phyloP scores from a whole-genome alignment of 352 stramenopile genomes.

The Globisporangium uncinulatum region DNA sequence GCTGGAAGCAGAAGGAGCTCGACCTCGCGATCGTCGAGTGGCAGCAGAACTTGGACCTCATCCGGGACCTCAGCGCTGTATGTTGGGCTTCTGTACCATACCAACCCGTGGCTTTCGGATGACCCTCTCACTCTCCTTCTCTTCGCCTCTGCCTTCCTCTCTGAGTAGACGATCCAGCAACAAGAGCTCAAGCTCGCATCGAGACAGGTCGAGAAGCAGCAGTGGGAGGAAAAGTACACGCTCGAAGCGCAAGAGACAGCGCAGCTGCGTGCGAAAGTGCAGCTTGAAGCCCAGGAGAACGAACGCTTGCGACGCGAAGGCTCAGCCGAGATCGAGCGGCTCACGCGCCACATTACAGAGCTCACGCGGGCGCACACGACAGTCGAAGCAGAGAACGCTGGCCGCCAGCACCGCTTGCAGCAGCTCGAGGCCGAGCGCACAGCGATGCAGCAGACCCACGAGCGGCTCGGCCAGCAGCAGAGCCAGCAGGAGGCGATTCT shows the following conservation, averaged over 20 bases:
- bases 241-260: slow-evolving; percentile 39
- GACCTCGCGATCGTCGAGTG: slow-evolving; percentile 70
- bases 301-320: slow-evolving; percentile 46
- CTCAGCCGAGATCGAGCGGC: slow-evolving; percentile 44
- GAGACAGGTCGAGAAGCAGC: slow-evolving; percentile 56
- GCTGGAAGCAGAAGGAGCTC: slow-evolving; percentile 81
- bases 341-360: slow-evolving; percentile 42
- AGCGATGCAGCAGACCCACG: slow-evolving; percentile 36
- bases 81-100: background rate
- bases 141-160: no score
- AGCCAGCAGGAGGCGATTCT: slow-evolving; percentile 31
- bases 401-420: slow-evolving; percentile 33
- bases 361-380: slow-evolving; percentile 39
- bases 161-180: slow-evolving; percentile 42
- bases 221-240: slow-evolving; percentile 77
- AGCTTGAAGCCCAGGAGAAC: slow-evolving; percentile 38
- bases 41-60: slow-evolving; percentile 61
- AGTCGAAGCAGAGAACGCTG: slow-evolving; percentile 43
- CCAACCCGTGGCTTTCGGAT: no score
- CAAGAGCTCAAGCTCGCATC: slow-evolving; percentile 51
- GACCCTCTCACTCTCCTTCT: background rate
- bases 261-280: slow-evolving; percentile 74
- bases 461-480: slow-evolving; percentile 31
- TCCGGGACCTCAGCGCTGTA: slow-evolving; percentile 47
- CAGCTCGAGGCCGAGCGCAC: slow-evolving; percentile 40